Evolutionary conservation across 352 stramenopile species (phyloP).

Genomic region (Pythium vanterpoolii): DNA sequence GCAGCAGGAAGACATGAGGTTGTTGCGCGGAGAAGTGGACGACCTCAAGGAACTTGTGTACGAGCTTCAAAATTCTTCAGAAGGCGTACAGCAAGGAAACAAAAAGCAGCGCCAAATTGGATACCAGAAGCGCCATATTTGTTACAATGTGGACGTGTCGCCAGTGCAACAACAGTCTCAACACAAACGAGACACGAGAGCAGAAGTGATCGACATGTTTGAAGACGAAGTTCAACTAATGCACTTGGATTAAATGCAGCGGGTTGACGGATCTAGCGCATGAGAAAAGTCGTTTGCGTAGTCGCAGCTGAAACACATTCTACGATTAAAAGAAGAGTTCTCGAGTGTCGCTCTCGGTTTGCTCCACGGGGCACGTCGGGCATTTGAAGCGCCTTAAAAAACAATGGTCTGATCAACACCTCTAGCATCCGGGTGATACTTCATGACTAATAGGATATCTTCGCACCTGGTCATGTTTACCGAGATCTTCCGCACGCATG

Average conservation of each 20-base stretch:
- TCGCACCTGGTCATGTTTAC: conserved; percentile 72
- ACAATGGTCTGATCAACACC: neutral
- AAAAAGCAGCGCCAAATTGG: neutral
- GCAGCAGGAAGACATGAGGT: conserved; percentile 20
- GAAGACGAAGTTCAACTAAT: conserved; percentile 19
- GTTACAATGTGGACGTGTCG: neutral
- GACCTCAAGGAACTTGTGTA: conserved; percentile 4
- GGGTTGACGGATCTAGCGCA: conserved; percentile 6
- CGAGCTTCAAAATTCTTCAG: neutral
- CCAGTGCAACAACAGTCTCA: neutral
- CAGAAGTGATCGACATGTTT: conserved; percentile 21
- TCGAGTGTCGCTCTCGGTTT: conserved; percentile 68
- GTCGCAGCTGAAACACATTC: neutral
- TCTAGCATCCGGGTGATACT: neutral
- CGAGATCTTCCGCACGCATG: conserved; percentile 79
- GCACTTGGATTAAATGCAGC: conserved; percentile 8
- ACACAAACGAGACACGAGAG: neutral
- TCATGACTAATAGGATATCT: neutral
- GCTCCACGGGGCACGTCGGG: conserved; percentile 81
- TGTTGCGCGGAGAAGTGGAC: conserved; percentile 7
- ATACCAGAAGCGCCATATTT: neutral
- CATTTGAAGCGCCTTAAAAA: conserved; percentile 79
- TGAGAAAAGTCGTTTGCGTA: neutral
- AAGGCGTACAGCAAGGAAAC: neutral
- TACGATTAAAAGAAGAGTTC: conserved; percentile 62